Base-by-base conservation (phyloP, 805 yeast species). In the Zygoascus bituminiphila region DNA sequence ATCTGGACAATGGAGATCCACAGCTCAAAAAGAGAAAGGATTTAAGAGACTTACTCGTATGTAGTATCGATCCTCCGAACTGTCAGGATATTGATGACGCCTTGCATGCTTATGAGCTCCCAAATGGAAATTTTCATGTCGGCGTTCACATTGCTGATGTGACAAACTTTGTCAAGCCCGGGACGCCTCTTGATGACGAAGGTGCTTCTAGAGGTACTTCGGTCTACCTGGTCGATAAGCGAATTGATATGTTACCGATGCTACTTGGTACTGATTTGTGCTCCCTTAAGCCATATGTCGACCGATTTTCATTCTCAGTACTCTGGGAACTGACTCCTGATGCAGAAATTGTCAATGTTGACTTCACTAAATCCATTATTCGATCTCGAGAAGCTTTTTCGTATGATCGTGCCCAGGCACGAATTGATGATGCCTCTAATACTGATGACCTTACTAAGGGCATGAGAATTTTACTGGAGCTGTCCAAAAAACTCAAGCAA, bases 71-170 rank as follows among this genome's bases (percentile, higher is more conserved):
- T 73, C 99, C 99, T 8, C 97, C 97, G 1, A 83, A 84, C 25
- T 91, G 98, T 79, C 97, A 89, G 55, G 99, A 93, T 78, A 93
- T 93, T 60, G 99, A 93, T 71, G 96, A 93, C 71, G 98, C 99
- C 1, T 72, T 93, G 44, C 99, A 93, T 62, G 98, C 98, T 0
- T 71, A 76, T 54, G 63, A 64, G 47, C 73, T 93, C 44, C 88
- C 95, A 1, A 93, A 93, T 64, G 98, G 98, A 0, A 87, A 91
- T 63, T 88, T 78, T 72, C 96, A 93, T 64, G 95, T 93, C 49
- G 99, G 99, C 61, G 99, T 93, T 25, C 99, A 93, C 62, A 93
- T 93, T 70, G 99, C 99, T 8, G 99, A 93, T 68, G 99, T 93
- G 25, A 87, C 98, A 1, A 95, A 93, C 68, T 93, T 93, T 62